Conservation (phyloP, 371 early-diverging fungal species). For the Mucor plumbeus region DNA sequence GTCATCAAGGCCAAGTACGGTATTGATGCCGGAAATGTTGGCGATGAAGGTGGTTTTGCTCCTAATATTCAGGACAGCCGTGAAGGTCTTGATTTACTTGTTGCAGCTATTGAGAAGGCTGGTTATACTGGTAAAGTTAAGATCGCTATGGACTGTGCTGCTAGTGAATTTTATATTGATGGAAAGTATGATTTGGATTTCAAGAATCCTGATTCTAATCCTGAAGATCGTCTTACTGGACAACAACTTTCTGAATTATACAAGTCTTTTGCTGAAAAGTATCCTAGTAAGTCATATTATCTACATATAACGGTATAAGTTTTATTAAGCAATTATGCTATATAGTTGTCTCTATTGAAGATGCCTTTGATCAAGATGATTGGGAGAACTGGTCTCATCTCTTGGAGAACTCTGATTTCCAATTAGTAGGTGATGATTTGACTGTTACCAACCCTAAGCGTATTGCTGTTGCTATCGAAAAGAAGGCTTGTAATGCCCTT, state of each 20-base stretch:
- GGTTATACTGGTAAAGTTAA: constrained; percentile 94
- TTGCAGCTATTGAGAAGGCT: constrained; percentile 87
- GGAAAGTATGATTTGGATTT: constrained; percentile 97
- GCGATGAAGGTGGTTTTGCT: constrained; percentile 99
- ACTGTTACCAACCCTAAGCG: constrained; percentile 98
- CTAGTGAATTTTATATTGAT: constrained; percentile 96
- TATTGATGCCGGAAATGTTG: constrained; percentile 97
- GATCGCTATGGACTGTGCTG: constrained; percentile 99
- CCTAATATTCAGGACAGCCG: constrained; percentile 98
- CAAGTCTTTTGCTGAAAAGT: constrained; percentile 81
- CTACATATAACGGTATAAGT: not conserved
- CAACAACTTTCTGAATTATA: constrained; percentile 88
- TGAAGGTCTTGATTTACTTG: constrained; percentile 96
- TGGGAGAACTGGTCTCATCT: constrained; percentile 92
- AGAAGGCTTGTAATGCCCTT: constrained; percentile 95
- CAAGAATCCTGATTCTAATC: constrained; percentile 90
- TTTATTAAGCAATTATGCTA: not conserved
- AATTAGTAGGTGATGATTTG: constrained; percentile 99
- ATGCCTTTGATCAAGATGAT: constrained; percentile 99
- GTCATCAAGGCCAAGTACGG: constrained; percentile 98
- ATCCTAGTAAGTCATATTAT: constrained; percentile 68
- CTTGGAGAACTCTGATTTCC: constrained; percentile 67
- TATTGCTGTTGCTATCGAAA: constrained; percentile 88
- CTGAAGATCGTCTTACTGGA: constrained; percentile 74
- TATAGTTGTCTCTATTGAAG: constrained; percentile 93